A percentile compares a stretch with the other conserved stretches of the same genome.
These are phyloP conservation scores for Pseudophaeomoniella oleicola DNA, from an alignment of 2,329 filamentous ascomycete genomes.

Conservation along the genomic window DNA sequence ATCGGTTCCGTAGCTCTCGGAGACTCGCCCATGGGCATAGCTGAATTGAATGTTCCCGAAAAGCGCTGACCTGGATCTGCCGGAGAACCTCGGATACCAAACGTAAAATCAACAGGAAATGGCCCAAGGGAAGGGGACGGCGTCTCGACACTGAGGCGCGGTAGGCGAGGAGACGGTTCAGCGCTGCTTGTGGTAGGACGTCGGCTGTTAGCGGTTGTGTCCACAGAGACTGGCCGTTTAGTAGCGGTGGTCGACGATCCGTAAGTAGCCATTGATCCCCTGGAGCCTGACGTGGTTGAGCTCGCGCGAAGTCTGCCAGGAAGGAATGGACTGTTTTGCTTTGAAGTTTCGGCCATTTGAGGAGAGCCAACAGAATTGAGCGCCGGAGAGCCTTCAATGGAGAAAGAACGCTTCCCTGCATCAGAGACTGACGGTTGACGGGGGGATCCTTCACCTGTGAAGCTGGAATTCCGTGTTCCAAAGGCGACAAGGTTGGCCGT, in stretches of 20 bases:
- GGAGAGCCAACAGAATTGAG: slow-evolving; percentile 45
- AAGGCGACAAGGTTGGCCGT: slow-evolving; percentile 45
- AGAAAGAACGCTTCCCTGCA: slow-evolving; percentile 27
- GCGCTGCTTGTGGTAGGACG: background rate
- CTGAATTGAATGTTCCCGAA: slow-evolving; percentile 74
- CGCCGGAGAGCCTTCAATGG: slow-evolving; percentile 3
- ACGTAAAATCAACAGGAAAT: slow-evolving; percentile 16
- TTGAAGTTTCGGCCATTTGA: slow-evolving; percentile 26
- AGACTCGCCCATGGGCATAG: slow-evolving; percentile 63
- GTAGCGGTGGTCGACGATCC: slow-evolving; percentile 28
- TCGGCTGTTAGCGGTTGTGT: background rate
- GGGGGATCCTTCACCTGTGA: slow-evolving; percentile 22
- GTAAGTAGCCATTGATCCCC: background rate
- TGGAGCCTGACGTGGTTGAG: slow-evolving; percentile 32
- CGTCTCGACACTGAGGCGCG: slow-evolving; percentile 28
- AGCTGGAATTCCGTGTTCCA: slow-evolving; percentile 36
- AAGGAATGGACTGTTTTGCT: slow-evolving; percentile 22
- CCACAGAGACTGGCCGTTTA: slow-evolving; percentile 29
- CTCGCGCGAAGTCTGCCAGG: slow-evolving; percentile 38
- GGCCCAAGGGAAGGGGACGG: slow-evolving; percentile 22
- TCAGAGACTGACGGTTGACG: slow-evolving; percentile 35
- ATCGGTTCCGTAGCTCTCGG: slow-evolving; percentile 18
- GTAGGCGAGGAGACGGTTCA: slow-evolving; percentile 14
- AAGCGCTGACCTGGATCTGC: slow-evolving; percentile 35
- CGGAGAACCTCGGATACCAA: slow-evolving; percentile 11